phyloP scores from a whole-genome alignment of 495 filamentous ascomycete species.

The Podospora anserina region DNA sequence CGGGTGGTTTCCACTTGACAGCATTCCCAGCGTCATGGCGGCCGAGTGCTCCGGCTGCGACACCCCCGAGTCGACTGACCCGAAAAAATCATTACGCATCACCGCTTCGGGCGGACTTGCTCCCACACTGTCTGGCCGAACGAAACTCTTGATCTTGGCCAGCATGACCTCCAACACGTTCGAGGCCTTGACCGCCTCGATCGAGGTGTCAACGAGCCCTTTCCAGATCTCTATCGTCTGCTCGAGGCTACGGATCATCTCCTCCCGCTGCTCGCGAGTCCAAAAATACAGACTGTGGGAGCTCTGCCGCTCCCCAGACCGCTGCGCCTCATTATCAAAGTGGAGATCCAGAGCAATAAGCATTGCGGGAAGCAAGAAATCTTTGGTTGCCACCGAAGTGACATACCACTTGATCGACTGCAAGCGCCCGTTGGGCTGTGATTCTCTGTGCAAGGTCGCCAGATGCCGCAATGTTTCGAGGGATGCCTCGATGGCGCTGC shows the following conservation, averaged over 20 bases:
- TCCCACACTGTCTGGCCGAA: conserved; percentile 21
- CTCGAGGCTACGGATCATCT: conserved; percentile 73
- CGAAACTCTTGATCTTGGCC: conserved; percentile 58
- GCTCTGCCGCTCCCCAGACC: conserved; percentile 34
- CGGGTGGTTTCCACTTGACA: conserved; percentile 67
- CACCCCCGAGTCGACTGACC: conserved; percentile 29
- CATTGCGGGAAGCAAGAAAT: conserved; percentile 88
- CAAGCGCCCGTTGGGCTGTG: conserved; percentile 66
- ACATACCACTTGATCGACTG: conserved; percentile 72
- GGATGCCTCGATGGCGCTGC: conserved; percentile 74
- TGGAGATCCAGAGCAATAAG: conserved; percentile 77
- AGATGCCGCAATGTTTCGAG: conserved; percentile 73
- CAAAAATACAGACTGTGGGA: conserved; percentile 59
- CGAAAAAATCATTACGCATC: conserved; percentile 35
- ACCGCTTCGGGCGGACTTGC: conserved; percentile 12
- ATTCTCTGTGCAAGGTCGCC: conserved; percentile 71
- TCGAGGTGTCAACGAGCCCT: conserved; percentile 65
- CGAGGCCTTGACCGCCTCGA: conserved; percentile 84
- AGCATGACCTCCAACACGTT: conserved; percentile 77
- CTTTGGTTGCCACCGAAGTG: conserved; percentile 70
- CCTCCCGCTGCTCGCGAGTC: conserved; percentile 65
- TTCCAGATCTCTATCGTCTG: conserved; percentile 76
- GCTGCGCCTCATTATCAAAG: conserved; percentile 43
- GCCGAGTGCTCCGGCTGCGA: conserved; percentile 62
- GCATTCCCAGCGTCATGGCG: conserved; percentile 78